These are phyloP conservation scores for Sporodiniella umbellata DNA, from an alignment of 371 early-diverging fungal genomes.

Conservation along the genomic window DNA sequence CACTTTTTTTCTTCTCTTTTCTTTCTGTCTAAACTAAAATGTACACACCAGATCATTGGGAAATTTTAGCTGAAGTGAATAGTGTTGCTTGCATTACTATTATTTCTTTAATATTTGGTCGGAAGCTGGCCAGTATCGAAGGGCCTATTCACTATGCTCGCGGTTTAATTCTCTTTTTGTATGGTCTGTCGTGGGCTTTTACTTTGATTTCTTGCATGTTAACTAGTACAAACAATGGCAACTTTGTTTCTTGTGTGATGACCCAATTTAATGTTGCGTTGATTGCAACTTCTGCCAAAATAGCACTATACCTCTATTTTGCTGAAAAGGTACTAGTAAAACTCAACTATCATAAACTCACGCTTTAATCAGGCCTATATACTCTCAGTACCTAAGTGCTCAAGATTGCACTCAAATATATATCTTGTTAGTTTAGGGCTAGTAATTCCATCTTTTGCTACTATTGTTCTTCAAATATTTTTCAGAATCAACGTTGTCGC, in stretches of 20 bases:
- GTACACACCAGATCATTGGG: constrained; percentile 48
- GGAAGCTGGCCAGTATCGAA: constrained; percentile 46
- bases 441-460: constrained; percentile 37
- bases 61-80: constrained; percentile 44
- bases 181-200: constrained; percentile 48
- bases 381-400: constrained; percentile 39
- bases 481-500: constrained; percentile 26
- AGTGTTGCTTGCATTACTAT: constrained; percentile 50
- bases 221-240: constrained; percentile 55
- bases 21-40: constrained; percentile 10
- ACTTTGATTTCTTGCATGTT: constrained; percentile 48
- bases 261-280: constrained; percentile 37
- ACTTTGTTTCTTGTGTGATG: constrained; percentile 46
- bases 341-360: not conserved
- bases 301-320: constrained; percentile 48
- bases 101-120: constrained; percentile 52
- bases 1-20: not conserved
- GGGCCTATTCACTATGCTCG: constrained; percentile 50
- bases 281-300: constrained; percentile 42
- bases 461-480: constrained; percentile 41
- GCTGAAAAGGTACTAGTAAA: constrained; percentile 48
- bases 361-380: constrained; percentile 31
- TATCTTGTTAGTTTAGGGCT: constrained; percentile 45
- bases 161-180: constrained; percentile 39
- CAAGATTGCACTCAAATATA: constrained; percentile 35